Percentiles rank a stretch among this genome's conserved stretches.
These are phyloP conservation scores for Pythium inflatum DNA, from an alignment of 352 stramenopile genomes.

Conservation along the genomic window DNA sequence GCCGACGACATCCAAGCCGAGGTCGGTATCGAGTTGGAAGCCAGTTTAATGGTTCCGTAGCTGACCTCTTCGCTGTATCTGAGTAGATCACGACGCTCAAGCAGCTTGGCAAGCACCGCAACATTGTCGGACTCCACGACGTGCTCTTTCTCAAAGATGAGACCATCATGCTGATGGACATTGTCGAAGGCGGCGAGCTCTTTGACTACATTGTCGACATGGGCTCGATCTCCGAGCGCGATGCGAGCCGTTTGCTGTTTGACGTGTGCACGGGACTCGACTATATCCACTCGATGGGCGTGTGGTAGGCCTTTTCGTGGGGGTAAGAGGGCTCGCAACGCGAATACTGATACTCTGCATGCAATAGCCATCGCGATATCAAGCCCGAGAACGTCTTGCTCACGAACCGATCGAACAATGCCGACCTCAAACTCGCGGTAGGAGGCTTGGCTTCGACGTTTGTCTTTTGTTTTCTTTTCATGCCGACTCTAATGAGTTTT, in stretches of 20 bases:
- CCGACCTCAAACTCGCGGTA: constrained; percentile 77
- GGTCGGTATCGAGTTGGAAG: constrained; percentile 28
- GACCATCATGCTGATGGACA: constrained; percentile 82
- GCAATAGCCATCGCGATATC: constrained; percentile 65
- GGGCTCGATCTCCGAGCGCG: constrained; percentile 77
- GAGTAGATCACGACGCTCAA: constrained; percentile 65
- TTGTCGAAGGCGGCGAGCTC: constrained; percentile 75
- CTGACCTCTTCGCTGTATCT: neutral
- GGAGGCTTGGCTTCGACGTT: neutral
- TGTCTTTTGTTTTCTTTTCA: neutral
- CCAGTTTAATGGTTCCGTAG: neutral
- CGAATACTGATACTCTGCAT: neutral
- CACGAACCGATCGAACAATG: constrained; percentile 51
- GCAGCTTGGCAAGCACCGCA: constrained; percentile 57
- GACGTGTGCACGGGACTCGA: constrained; percentile 66
- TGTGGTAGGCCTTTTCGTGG: constrained; percentile 57
- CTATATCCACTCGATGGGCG: constrained; percentile 67
- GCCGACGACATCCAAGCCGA: constrained; percentile 63
- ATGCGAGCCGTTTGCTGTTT: constrained; percentile 65
- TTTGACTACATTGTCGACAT: constrained; percentile 82
- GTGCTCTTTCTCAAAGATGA: constrained; percentile 62
- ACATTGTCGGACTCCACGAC: constrained; percentile 78
- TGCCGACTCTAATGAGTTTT: neutral
- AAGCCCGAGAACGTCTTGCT: constrained; percentile 82
- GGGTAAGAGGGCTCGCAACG: too few species aligned